These are phyloP conservation scores for Coccomyxa subellipsoidea DNA, from an alignment of 163 green algal species.

Conservation along the genomic window DNA sequence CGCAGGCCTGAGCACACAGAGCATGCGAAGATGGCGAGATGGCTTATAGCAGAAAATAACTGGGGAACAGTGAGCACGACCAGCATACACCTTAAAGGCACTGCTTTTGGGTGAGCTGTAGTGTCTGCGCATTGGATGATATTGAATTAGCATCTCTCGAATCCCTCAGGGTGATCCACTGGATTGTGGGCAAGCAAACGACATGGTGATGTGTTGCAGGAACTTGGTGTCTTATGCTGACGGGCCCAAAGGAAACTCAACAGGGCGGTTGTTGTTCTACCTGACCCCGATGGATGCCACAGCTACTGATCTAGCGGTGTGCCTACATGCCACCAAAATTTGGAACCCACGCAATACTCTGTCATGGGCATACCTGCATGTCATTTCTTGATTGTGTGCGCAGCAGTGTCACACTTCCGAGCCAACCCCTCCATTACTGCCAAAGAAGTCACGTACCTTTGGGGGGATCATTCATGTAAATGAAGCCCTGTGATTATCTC, in stretches of 20 bases:
- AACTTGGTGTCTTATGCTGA: slow-evolving; percentile 41
- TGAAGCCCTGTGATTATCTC: too few relatives aligned
- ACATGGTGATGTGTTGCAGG: slow-evolving; percentile 17
- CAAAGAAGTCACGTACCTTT: too few relatives aligned
- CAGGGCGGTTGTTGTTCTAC: slow-evolving; percentile 61
- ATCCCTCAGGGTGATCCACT: too few relatives aligned
- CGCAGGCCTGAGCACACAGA: slow-evolving; percentile 37
- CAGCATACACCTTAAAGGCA: slow-evolving; percentile 12
- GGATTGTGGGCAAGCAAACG: neutral
- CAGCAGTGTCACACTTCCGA: too few relatives aligned
- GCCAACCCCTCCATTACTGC: too few relatives aligned
- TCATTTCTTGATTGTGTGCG: too few relatives aligned
- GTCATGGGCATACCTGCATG: too few relatives aligned
- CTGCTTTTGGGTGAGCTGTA: slow-evolving; percentile 20
- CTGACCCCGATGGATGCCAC: slow-evolving; percentile 59
- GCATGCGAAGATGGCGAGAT: slow-evolving; percentile 45
- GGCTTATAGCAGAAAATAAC: slow-evolving; percentile 46
- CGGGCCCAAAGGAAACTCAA: slow-evolving; percentile 29
- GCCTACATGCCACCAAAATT: too few relatives aligned
- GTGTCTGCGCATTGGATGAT: too few relatives aligned
- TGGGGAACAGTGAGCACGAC: slow-evolving; percentile 50
- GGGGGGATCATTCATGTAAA: too few relatives aligned
- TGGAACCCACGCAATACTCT: too few relatives aligned
- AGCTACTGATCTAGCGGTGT: slow-evolving; percentile 30
- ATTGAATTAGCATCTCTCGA: too few relatives aligned